Conservation (phyloP, 768 basidiomycete genomes). For the Russula sp. region DNA sequence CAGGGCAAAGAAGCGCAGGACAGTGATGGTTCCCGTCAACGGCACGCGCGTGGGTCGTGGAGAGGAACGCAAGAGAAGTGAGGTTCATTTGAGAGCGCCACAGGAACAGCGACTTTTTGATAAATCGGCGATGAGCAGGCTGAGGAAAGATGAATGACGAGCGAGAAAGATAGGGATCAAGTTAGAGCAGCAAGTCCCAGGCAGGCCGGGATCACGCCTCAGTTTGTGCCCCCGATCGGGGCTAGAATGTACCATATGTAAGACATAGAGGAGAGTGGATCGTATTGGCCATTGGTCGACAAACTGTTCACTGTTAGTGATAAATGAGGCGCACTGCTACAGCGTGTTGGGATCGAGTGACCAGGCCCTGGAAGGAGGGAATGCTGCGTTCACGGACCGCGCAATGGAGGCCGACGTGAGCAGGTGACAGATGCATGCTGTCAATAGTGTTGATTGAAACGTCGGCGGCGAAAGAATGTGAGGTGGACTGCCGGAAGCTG, state of each 20-base stretch:
- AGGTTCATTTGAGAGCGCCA: constrained; percentile 24
- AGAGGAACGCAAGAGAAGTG: constrained; percentile 18
- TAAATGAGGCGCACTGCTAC: constrained; percentile 16
- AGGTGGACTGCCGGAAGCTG: constrained; percentile 26
- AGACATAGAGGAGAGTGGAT: neutral
- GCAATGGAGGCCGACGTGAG: constrained; percentile 7
- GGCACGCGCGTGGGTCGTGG: constrained; percentile 23
- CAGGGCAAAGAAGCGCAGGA: constrained; percentile 20
- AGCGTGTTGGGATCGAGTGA: constrained; percentile 22
- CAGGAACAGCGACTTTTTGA: constrained; percentile 22
- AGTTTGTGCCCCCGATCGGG: constrained; percentile 16
- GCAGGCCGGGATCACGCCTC: neutral
- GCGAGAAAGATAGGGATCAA: neutral
- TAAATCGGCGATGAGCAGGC: constrained; percentile 26
- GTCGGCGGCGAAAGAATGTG: constrained; percentile 26
- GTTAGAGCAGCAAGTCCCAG: neutral
- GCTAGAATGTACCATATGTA: neutral
- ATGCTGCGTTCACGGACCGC: constrained; percentile 12
- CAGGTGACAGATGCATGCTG: constrained; percentile 25
- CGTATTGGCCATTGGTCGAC: neutral
- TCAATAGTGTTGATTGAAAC: constrained; percentile 25
- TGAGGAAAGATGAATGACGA: neutral
- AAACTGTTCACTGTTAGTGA: neutral
- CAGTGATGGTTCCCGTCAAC: constrained; percentile 25
- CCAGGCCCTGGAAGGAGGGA: neutral